A percentile compares a stretch with the other conserved stretches of the same genome.
Evolutionary conservation across 2,329 filamentous ascomycete genomes (phyloP).

Genomic region (Graphilbum fragrans): DNA sequence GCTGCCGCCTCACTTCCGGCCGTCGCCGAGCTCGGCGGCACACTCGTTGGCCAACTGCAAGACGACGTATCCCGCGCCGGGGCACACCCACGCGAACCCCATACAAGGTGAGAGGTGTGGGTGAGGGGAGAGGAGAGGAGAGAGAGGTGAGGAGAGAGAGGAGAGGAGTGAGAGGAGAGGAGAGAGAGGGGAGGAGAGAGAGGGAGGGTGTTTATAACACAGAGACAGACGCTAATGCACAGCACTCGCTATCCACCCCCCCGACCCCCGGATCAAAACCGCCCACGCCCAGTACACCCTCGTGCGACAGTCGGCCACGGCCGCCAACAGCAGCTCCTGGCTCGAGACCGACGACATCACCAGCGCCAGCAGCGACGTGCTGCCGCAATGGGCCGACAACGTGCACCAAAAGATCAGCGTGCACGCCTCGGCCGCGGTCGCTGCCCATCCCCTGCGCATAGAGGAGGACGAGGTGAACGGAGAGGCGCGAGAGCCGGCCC

Average conservation of each 20-base stretch:
- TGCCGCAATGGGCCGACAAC: slow-evolving; percentile 34
- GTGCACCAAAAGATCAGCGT: slow-evolving; percentile 31
- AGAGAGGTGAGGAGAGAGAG: background rate
- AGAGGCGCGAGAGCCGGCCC: slow-evolving; percentile 6
- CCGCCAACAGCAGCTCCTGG: slow-evolving; percentile 36
- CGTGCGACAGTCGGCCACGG: slow-evolving; percentile 38
- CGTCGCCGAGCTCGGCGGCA: slow-evolving; percentile 3
- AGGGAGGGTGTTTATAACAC: background rate
- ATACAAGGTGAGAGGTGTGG: slow-evolving; percentile 30
- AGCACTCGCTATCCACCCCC: slow-evolving; percentile 26
- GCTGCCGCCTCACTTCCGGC: slow-evolving; percentile 5
- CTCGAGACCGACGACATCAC: slow-evolving; percentile 32
- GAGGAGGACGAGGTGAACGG: slow-evolving; percentile 9
- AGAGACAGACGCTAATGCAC: background rate
- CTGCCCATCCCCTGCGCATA: no score
- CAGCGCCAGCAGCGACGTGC: slow-evolving; percentile 12
- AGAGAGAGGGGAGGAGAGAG: background rate
- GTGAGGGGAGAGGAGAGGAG: no score
- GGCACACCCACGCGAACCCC: slow-evolving; percentile 25
- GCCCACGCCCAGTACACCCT: slow-evolving; percentile 32
- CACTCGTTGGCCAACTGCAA: slow-evolving; percentile 32
- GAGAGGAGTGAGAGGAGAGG: slow-evolving; percentile 4
- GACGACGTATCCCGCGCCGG: slow-evolving; percentile 25
- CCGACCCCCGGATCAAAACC: slow-evolving; percentile 12
- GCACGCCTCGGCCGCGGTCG: background rate